Evolutionary conservation across 1,139 yeast species (phyloP), one percentile per base, ranked within the genome.

Genomic region (Candida albicans): DNA sequence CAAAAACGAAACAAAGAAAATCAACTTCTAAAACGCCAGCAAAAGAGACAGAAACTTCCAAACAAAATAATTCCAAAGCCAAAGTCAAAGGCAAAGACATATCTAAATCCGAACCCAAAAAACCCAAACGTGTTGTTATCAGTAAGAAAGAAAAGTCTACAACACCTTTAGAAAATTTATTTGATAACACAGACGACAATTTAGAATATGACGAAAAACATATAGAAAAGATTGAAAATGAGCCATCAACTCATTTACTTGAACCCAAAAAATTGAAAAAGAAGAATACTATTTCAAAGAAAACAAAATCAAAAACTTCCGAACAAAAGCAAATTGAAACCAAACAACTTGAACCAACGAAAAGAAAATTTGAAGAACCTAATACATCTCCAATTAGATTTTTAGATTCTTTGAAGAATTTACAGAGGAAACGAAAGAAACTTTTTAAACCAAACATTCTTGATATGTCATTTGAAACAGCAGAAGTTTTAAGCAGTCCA

Each of bases 401-500:
- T 13, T 30, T 39, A 12, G 34, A 33, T 22, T 24, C 33, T 3
- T 34, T 39, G 4, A 33, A 33, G 11, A 37, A 24, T 12, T 34
- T 28, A 3, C 33, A 33, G 15, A n/a, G n/a, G 18, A 39, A 39
- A 22, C 30, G 38, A 26, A 44, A 41, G 33, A 46, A 40, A 14
- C 33, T 35, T 13, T 30, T 39, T 1, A 46, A 40, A 32, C 51
- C 48, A 5, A 52, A 43, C 33, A 51, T 52, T 10, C 46, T 52
- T 36, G 55, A 52, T 37, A 43, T 42, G 42, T 52, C 55, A 3
- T 44, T 44, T 35, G 55, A 52, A 31, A 35, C 36, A 22, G 33
- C 34, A 10, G 30, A 34, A 14, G 29, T 22, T 8, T 29, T 33
- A 8, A 34, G 30, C 12, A 39, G 33, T 22, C 38, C 29, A 11